Percentiles rank a stretch among this genome's conserved stretches.
phyloP scores from a whole-genome alignment of 352 stramenopile species.

The Globisporangium radiosum region DNA sequence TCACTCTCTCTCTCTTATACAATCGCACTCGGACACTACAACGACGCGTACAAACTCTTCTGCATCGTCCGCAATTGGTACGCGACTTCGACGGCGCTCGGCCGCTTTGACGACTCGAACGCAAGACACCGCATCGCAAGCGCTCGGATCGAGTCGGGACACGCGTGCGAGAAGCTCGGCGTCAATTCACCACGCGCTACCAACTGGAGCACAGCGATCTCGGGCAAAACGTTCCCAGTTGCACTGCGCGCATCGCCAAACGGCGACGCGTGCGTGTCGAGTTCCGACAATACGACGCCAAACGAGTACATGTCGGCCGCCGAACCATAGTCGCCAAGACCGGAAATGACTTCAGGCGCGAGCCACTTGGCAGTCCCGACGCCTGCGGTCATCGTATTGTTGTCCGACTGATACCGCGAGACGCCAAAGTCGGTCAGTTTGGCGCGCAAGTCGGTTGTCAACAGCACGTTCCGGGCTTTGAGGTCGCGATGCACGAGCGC shows the following conservation, averaged over 20 bases:
- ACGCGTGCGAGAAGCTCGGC: slow-evolving; percentile 28
- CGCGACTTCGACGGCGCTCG: slow-evolving; percentile 30
- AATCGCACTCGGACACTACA: neutral
- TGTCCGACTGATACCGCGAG: slow-evolving; percentile 30
- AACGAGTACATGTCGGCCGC: slow-evolving; percentile 43
- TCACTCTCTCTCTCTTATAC: neutral
- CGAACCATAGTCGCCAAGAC: slow-evolving; percentile 38
- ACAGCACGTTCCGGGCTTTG: slow-evolving; percentile 52
- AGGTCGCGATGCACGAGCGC: slow-evolving; percentile 54
- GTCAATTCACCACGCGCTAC: slow-evolving; percentile 33
- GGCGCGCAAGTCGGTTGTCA: slow-evolving; percentile 24
- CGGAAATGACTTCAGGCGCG: slow-evolving; percentile 44
- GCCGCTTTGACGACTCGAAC: slow-evolving; percentile 21
- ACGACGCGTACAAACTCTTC: slow-evolving; percentile 2
- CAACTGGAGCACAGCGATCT: slow-evolving; percentile 42
- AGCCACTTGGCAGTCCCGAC: slow-evolving; percentile 50
- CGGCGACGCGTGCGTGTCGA: slow-evolving; percentile 50
- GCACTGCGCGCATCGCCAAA: slow-evolving; percentile 28
- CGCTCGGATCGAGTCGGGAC: slow-evolving; percentile 26
- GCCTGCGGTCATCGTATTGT: slow-evolving; percentile 44
- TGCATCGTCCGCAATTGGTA: slow-evolving; percentile 26
- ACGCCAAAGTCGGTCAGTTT: slow-evolving; percentile 63
- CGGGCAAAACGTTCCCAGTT: slow-evolving; percentile 23
- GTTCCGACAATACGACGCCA: slow-evolving; percentile 50
- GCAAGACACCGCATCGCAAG: slow-evolving; percentile 37